These are phyloP conservation scores for Candida glucosophila DNA, from an alignment of 1,139 yeast species.

Conservation along the genomic window DNA sequence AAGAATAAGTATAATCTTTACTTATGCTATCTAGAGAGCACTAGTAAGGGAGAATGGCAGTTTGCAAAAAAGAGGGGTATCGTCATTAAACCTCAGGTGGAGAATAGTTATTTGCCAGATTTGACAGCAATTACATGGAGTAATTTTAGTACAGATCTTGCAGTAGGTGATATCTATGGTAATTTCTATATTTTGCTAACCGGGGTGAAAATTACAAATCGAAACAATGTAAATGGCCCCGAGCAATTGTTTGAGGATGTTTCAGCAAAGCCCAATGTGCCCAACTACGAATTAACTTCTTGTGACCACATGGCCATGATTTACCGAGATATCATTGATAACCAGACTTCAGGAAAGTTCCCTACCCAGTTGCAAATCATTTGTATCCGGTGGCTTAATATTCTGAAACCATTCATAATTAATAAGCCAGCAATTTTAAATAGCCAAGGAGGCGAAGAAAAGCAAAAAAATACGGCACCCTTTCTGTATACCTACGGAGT, in stretches of 20 bases:
- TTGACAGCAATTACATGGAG: conserved; percentile 37
- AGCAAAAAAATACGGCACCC: conserved; percentile 5
- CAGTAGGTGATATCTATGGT: conserved; percentile 41
- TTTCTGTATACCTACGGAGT: conserved; percentile 44
- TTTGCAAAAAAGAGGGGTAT: conserved; percentile 46
- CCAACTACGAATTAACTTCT: conserved; percentile 38
- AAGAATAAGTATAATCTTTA: conserved; percentile 25
- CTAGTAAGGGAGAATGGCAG: conserved; percentile 60
- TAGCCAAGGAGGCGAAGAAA: conserved; percentile 9
- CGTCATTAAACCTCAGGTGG: conserved; percentile 22
- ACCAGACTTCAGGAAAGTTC: conserved; percentile 8
- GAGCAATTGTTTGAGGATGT: too few species aligned
- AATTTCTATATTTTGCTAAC: conserved; percentile 41
- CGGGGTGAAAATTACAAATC: conserved; percentile 29
- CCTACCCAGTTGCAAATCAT: conserved; percentile 21
- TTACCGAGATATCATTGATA: conserved; percentile 25
- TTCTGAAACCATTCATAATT: conserved; percentile 53
- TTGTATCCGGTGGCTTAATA: conserved; percentile 61
- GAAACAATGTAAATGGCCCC: conserved; percentile 4
- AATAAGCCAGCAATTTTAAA: conserved; percentile 42
- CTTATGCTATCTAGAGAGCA: conserved; percentile 54
- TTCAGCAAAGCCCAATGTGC: conserved; percentile 5
- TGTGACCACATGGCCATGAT: conserved; percentile 41
- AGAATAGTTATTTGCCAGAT: conserved; percentile 20
- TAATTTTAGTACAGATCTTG: conserved; percentile 45